Evolutionary conservation across 1,284 basidiomycete genomes (phyloP).

Genomic region (Ceratobasidium sp.): DNA sequence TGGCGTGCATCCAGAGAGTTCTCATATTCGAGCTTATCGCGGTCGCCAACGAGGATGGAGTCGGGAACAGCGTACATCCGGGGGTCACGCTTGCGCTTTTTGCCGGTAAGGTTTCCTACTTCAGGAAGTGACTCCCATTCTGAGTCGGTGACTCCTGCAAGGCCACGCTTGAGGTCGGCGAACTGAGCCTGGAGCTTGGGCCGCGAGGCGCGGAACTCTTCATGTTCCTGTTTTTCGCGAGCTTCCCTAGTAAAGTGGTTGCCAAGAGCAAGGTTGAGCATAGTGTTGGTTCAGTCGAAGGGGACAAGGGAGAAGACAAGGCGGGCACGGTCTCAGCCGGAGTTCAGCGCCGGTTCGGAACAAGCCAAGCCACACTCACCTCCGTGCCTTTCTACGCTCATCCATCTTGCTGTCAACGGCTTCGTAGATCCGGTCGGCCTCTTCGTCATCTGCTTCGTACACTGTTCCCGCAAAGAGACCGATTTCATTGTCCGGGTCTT

Average conservation of each 20-base stretch:
- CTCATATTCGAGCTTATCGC: constrained; percentile 80
- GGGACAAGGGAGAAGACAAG: constrained; percentile 47
- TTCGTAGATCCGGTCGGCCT: constrained; percentile 96
- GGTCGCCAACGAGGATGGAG: constrained; percentile 87
- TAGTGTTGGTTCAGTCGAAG: constrained; percentile 53
- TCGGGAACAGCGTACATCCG: constrained; percentile 93
- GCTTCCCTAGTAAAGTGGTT: constrained; percentile 69
- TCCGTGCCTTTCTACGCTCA: constrained; percentile 79
- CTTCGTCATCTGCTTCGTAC: constrained; percentile 98
- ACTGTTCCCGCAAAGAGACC: constrained; percentile 96
- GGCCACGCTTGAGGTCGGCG: constrained; percentile 91
- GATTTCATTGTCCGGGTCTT: constrained; percentile 98
- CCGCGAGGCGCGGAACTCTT: constrained; percentile 78
- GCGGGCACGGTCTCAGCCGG: constrained; percentile 38
- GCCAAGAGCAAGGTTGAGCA: constrained; percentile 35
- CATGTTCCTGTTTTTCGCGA: constrained; percentile 77
- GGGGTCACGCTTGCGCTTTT: constrained; percentile 85
- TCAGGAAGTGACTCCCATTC: constrained; percentile 98
- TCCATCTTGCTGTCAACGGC: constrained; percentile 92
- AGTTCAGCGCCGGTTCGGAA: constrained; percentile 44
- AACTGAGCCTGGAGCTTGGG: constrained; percentile 96
- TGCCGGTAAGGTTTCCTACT: constrained; percentile 94
- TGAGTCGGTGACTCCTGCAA: constrained; percentile 86
- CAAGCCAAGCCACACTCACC: constrained; percentile 71
- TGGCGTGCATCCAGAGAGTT: constrained; percentile 77